Evolutionary conservation across 257 asterid species (phyloP), one percentile per base, ranked within the genome.

Genomic region (Paraleonurus japonicus): DNA sequence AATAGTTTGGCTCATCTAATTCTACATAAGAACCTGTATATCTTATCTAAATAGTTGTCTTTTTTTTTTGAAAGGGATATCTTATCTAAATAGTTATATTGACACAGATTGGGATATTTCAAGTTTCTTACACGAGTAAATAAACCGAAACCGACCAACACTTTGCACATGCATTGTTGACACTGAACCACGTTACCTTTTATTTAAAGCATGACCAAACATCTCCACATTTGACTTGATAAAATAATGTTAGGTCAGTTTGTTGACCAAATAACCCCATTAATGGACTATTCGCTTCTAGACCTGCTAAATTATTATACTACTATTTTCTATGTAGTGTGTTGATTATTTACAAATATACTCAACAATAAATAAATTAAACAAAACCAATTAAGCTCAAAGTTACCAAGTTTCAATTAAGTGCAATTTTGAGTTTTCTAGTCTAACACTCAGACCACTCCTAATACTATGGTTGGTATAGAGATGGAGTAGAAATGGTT

Each of bases 91-190:
- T 43, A 43, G 5, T 43, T 13, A 43, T 43, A 47, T 47, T 5
- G 10, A n/a, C 22, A 47, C 10, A 47, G 22, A 47, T 47, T n/a
- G 54, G 16, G 54, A 47, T n/a, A 47, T 47, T 47, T 47, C 9
- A 1, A 51, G 70, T 71, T 74, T 64, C 67, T 54, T 35, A 55
- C 68, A 74, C 33, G 65, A 73, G 79, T 66, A 61, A 75, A 70
- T n/a, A 53, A 53, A 7, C 60, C 75, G 59, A 74, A 70, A 24
- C 72, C 78, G 70, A 76, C 70, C 76, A 70, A 84, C 66, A 76
- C 77, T 28, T 26, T 20, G 89, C 97, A 88, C 97, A 85, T 88
- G 90, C 85, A 75, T 4, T 85, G 88, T 81, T 88, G 88, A 85
- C 89, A n/a, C 60, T 71, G 76, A 74, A 71, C 84, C 91, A 91